Evolutionary conservation across 2,329 filamentous ascomycete genomes (phyloP).

Genomic region (Myriosclerotinia curreyana): DNA sequence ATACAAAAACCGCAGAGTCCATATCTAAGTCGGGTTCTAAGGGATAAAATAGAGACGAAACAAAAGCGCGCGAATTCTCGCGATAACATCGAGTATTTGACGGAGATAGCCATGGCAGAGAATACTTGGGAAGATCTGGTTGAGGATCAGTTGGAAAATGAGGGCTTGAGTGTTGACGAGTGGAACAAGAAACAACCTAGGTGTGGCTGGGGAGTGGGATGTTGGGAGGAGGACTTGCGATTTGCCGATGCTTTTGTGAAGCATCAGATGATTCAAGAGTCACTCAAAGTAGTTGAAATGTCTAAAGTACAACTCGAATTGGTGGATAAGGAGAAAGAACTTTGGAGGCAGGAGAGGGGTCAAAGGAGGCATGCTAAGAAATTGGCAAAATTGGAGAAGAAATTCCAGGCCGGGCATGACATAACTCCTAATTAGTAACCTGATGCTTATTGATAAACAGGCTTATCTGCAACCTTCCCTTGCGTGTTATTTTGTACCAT

Average conservation of each 20-base stretch:
- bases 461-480: neutral
- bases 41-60: slow-evolving; percentile 49
- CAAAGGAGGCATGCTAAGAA: slow-evolving; percentile 29
- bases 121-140: slow-evolving; percentile 47
- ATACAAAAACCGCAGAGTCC: slow-evolving; percentile 62
- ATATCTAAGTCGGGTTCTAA: slow-evolving; percentile 56
- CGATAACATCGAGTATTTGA: slow-evolving; percentile 40
- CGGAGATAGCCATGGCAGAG: slow-evolving; percentile 51
- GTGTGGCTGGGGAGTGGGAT: slow-evolving; percentile 15
- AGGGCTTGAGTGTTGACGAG: slow-evolving; percentile 10
- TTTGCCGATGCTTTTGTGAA: slow-evolving; percentile 15
- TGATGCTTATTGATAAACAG: neutral
- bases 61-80: slow-evolving; percentile 43
- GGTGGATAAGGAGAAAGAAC: slow-evolving; percentile 46
- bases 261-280: slow-evolving; percentile 33
- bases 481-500: neutral
- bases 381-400: slow-evolving; percentile 20
- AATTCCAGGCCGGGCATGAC: slow-evolving; percentile 6
- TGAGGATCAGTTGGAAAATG: slow-evolving; percentile 23
- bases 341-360: slow-evolving; percentile 42
- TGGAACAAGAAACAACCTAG: slow-evolving; percentile 20
- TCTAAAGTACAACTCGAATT: slow-evolving; percentile 35
- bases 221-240: slow-evolving; percentile 18
- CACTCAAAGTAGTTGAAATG: slow-evolving; percentile 43
- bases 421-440: neutral